Evolutionary conservation across 805 yeast species (phyloP), one percentile per base, ranked within the genome.

Genomic region (Cephaloascus albidus): DNA sequence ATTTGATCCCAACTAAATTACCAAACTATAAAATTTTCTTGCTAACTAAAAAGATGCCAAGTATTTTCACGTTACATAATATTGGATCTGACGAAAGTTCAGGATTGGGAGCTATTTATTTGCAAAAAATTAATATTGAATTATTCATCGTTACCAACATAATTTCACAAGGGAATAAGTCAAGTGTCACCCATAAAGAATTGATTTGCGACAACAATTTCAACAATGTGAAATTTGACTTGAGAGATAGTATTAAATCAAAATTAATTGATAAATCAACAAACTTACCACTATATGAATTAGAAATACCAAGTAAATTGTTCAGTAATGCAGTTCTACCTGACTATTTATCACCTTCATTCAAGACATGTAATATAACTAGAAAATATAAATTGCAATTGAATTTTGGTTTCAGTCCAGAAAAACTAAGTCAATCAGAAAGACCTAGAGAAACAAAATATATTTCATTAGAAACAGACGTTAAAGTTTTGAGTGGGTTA

Each of bases 321-420:
- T 70, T 60, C 43, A 46, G 57, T 19, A 63, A 61, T 43, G 65
- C 74, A 34, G 51, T 58, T 3, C 44, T 75, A 15, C 81, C 83
- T 0, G 68, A 64, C 36, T 47, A 62, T 33, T 55, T 73, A 3
- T 58, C 78, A 2, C 84, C 85, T 2, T 55, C 72, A 16, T 81
- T 81, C 52, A 54, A 51, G 19, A 68, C 78, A 3, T 78, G 85
- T 48, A 78, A 77, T 48, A 64, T 81, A 18, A 50, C 60, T 10
- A 61, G 83, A 31, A 45, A 42, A n/a, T 75, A 76, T 48, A 44
- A 48, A 3, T 39, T 74, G 33, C 53, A 48, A 31, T 48, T 72
- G 10, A 45, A 47, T 1, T 61, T 55, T 3, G 66, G 64, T 5
- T 35, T 56, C 17, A 48, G 59, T 2, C 14, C 23, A 16, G 36